These are phyloP conservation scores for Selaginella tamariscina DNA, from an alignment of 75 land plant species.

Conservation along the genomic window DNA sequence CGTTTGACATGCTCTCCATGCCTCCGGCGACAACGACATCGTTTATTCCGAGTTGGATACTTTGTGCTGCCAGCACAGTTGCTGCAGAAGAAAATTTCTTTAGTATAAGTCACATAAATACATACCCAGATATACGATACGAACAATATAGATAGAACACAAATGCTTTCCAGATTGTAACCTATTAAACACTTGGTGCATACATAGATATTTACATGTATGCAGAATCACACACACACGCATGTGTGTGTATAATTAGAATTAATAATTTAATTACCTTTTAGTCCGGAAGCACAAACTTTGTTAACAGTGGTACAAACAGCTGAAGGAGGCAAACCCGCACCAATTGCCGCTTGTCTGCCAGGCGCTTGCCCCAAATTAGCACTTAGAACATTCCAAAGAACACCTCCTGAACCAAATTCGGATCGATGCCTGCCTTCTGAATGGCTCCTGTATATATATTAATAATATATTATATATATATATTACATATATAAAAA, in stretches of 20 bases:
- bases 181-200: background rate
- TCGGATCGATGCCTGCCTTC: conserved; percentile 49
- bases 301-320: conserved; percentile 86
- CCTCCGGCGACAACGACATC: conserved; percentile 92
- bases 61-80: conserved; percentile 70
- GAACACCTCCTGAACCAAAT: conserved; percentile 76
- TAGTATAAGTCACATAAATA: too few relatives aligned
- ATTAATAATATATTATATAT: too few relatives aligned
- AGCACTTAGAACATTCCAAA: conserved; percentile 97
- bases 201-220: background rate
- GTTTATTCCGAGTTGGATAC: conserved; percentile 66
- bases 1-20: conserved; percentile 99
- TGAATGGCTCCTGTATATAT: conserved; percentile 57
- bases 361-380: conserved; percentile 96
- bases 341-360: conserved; percentile 91
- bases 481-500: too few relatives aligned
- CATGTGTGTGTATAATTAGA: background rate
- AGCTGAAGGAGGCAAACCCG: conserved; percentile 64
- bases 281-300: conserved; percentile 95
- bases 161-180: background rate
- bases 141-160: background rate
- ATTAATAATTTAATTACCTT: conserved; percentile 32
- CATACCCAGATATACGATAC: too few relatives aligned
- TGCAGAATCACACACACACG: background rate
- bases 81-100: conserved; percentile 36